Percentiles rank a stretch among this genome's conserved stretches.
Evolutionary conservation across 2,329 filamentous ascomycete species (phyloP).

Genomic region (Ophiocordyceps unilateralis): DNA sequence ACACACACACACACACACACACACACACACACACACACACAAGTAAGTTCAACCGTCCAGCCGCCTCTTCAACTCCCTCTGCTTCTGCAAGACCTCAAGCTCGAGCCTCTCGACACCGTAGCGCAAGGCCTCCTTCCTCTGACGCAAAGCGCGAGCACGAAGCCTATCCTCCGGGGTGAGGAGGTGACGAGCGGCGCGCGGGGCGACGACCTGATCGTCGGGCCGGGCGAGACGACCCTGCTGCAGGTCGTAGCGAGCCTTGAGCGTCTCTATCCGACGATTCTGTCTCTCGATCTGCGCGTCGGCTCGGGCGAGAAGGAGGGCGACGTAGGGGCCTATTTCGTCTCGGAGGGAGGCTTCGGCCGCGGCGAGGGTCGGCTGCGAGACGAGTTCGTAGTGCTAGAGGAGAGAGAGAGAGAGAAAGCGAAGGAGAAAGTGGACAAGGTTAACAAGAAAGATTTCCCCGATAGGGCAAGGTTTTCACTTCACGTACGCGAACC

Average conservation of each 20-base stretch:
- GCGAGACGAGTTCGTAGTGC: conserved; percentile 88
- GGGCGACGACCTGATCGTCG: conserved; percentile 5
- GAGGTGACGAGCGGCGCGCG: conserved; percentile 9
- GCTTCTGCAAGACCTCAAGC: conserved; percentile 66
- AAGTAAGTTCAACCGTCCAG: conserved; percentile 9
- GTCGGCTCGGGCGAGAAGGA: conserved; percentile 66
- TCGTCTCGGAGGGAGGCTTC: conserved; percentile 75
- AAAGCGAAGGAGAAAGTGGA: too few species aligned
- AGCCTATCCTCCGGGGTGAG: conserved; percentile 38
- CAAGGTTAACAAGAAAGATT: neutral
- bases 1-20: too few species aligned
- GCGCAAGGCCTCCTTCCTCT: conserved; percentile 70
- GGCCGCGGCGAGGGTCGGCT: conserved; percentile 63
- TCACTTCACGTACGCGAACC: conserved; percentile 28
- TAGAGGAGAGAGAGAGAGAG: conserved; percentile 15
- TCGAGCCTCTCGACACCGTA: conserved; percentile 78
- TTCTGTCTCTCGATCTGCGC: conserved; percentile 69
- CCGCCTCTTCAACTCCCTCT: conserved; percentile 37
- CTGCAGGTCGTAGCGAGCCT: conserved; percentile 68
- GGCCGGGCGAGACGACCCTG: conserved; percentile 42
- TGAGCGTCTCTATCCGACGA: conserved; percentile 66
- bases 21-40: too few species aligned
- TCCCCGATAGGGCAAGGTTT: too few species aligned
- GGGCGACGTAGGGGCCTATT: conserved; percentile 71
- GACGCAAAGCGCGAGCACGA: conserved; percentile 43